Evolutionary conservation across 768 basidiomycete genomes (phyloP).

Genomic region (Naganishia vaughanmartiniae): DNA sequence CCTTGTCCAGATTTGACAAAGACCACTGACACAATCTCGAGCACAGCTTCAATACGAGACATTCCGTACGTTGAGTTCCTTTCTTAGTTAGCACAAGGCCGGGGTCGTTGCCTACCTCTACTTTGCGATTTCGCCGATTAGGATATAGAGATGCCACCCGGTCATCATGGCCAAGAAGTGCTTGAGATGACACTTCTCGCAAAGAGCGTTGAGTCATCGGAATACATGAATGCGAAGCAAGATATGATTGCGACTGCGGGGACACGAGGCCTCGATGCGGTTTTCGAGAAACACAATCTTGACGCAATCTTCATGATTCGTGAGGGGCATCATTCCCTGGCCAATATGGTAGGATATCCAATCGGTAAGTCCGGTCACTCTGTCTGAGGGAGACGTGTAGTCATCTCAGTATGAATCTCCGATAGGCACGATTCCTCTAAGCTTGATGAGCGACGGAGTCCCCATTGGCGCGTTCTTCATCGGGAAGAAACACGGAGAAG

Average conservation of each 20-base stretch:
- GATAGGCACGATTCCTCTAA: constrained; percentile 16
- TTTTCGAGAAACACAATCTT: constrained; percentile 30
- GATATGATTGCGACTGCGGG: constrained; percentile 34
- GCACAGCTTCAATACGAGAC: constrained; percentile 34
- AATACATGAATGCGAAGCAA: constrained; percentile 27
- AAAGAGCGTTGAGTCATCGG: constrained; percentile 25
- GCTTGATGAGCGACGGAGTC: constrained; percentile 23
- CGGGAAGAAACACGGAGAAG: constrained; percentile 18
- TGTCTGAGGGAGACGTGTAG: background rate
- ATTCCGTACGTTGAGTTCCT: constrained; percentile 17
- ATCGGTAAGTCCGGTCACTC: constrained; percentile 14
- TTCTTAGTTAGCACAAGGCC: background rate
- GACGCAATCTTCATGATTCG: constrained; percentile 33
- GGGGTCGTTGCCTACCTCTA: background rate
- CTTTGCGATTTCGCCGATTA: background rate
- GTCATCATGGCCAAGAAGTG: constrained; percentile 33
- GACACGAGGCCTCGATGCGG: constrained; percentile 31
- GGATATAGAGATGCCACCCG: constrained; percentile 35
- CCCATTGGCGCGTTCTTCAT: constrained; percentile 29
- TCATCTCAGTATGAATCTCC: background rate
- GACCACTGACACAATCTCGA: background rate
- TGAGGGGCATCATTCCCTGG: constrained; percentile 34
- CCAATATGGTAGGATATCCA: constrained; percentile 35
- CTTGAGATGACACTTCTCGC: constrained; percentile 31
- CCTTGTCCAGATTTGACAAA: no score